phyloP scores from a whole-genome alignment of 1,284 basidiomycete genomes.

The Rhodofomes roseus region DNA sequence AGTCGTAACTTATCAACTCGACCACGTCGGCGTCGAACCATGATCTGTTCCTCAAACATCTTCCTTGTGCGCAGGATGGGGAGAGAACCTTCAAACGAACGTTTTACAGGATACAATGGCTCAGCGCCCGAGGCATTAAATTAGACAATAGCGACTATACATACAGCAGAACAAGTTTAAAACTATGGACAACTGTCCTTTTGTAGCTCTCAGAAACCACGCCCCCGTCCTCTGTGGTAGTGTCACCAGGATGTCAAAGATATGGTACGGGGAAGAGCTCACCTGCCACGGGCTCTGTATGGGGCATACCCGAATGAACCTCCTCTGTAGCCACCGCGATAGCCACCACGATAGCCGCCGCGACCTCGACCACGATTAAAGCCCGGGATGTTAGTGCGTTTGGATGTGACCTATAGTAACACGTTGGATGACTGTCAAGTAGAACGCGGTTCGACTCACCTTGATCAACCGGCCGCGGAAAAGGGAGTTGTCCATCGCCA shows the following conservation, averaged over 20 bases:
- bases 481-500: constrained; percentile 94
- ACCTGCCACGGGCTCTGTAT: constrained; percentile 82
- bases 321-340: constrained; percentile 62
- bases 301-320: constrained; percentile 64
- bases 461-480: constrained; percentile 94
- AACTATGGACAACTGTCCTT: constrained; percentile 18
- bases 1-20: no score
- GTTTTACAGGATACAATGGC: constrained; percentile 12
- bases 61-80: no score
- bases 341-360: constrained; percentile 62
- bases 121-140: constrained; percentile 19
- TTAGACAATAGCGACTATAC: constrained; percentile 20
- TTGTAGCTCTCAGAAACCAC: constrained; percentile 49
- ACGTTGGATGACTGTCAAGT: not conserved
- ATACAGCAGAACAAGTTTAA: constrained; percentile 8
- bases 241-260: not conserved
- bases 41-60: no score
- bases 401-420: constrained; percentile 72
- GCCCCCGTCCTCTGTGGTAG: constrained; percentile 57
- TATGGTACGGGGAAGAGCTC: constrained; percentile 23
- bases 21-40: no score
- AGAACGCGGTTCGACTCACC: constrained; percentile 40
- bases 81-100: not conserved
- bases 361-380: constrained; percentile 76
- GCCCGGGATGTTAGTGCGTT: constrained; percentile 91